Percentiles rank a stretch among this genome's conserved stretches.
phyloP scores from a whole-genome alignment of 2,329 filamentous ascomycete genomes.

The Tolypocladium tundrense region DNA sequence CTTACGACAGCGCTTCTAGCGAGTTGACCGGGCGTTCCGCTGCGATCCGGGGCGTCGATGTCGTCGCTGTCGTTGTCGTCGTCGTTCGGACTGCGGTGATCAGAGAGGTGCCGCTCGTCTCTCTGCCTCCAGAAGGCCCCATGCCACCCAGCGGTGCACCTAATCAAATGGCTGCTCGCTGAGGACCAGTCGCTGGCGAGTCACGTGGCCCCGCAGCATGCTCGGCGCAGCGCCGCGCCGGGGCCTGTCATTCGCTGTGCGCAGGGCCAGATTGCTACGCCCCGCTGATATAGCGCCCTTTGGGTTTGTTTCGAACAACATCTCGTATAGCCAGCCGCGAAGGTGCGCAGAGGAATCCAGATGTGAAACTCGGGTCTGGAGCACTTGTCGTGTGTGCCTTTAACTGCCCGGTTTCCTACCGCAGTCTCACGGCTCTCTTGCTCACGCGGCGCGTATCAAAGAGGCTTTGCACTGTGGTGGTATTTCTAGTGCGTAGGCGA shows the following conservation, averaged over 20 bases:
- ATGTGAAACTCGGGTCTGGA: not conserved
- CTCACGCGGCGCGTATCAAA: not conserved
- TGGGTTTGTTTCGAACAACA: not conserved
- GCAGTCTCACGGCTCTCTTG: not conserved
- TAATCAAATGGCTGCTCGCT: not conserved
- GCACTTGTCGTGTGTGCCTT: not conserved
- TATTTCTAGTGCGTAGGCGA: not conserved
- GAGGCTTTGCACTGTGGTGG: not conserved
- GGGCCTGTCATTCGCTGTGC: not conserved
- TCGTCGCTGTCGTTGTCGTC: not conserved
- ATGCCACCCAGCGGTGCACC: not conserved
- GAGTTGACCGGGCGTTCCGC: not conserved
- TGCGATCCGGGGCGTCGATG: not conserved
- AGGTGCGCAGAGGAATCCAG: not conserved
- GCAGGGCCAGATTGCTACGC: not conserved
- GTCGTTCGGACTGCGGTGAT: not conserved
- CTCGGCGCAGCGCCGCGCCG: not conserved
- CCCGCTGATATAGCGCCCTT: not conserved
- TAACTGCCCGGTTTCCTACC: too few species aligned
- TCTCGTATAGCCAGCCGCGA: not conserved
- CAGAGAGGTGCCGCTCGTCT: slow-evolving; percentile 1
- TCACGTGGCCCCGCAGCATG: slow-evolving; percentile 2
- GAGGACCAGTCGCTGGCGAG: not conserved
- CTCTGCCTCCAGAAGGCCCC: not conserved
- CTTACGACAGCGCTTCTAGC: not conserved